Evolutionary conservation across 176 grass and related monocot species (phyloP).

Genomic region (Poa pratensis): DNA sequence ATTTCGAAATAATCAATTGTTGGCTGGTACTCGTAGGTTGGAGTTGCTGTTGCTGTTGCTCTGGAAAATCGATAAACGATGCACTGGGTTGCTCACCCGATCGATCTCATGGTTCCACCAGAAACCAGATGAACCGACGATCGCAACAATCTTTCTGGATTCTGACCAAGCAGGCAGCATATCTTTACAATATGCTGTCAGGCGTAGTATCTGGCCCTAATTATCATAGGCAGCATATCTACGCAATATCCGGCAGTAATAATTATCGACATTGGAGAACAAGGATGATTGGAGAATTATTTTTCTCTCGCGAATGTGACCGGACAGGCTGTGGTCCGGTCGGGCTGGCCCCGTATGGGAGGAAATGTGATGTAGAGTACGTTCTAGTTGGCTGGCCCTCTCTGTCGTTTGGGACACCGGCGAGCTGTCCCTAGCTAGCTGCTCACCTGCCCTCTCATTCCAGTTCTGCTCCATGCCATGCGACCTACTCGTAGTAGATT

Average conservation of each 20-base stretch:
- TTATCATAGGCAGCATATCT: too few species aligned
- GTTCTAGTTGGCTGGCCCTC: constrained; percentile 34
- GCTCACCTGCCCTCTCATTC: background rate
- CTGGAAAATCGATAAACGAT: background rate
- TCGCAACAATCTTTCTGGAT: background rate
- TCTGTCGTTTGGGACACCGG: constrained; percentile 41
- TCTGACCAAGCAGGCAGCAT: too few species aligned
- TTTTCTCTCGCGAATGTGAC: constrained; percentile 2
- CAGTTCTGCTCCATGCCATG: background rate
- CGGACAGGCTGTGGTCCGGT: constrained; percentile 35
- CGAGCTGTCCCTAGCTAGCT: constrained; percentile 37
- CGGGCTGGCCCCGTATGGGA: constrained; percentile 10
- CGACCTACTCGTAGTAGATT: background rate
- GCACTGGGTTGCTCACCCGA: background rate
- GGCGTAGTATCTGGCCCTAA: too few species aligned
- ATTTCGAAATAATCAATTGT: too few species aligned
- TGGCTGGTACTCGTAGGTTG: background rate
- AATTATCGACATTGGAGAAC: background rate
- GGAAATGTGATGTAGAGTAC: background rate
- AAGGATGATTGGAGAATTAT: constrained; percentile 8
- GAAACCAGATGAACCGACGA: too few species aligned
- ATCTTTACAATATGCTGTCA: too few species aligned
- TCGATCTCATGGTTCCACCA: background rate
- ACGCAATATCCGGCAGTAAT: too few species aligned
- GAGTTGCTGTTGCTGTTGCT: background rate